Evolutionary conservation across 2,329 filamentous ascomycete genomes (phyloP), one percentile per base, ranked within the genome.

Genomic region (Piedraia hortae): DNA sequence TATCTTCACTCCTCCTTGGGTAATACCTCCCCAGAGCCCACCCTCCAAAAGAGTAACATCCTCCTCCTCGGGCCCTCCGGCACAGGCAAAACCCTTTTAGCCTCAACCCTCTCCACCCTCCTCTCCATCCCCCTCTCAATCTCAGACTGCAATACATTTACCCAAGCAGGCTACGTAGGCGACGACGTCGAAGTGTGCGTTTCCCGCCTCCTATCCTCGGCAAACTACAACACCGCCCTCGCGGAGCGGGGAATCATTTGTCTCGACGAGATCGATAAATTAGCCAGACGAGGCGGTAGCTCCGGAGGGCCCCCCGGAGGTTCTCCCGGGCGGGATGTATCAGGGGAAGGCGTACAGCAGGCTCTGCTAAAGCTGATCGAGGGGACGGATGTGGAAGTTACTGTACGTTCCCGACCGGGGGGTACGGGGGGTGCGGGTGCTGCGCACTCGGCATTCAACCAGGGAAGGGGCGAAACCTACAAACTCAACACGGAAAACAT

Each of bases 121-220:
- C 60, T 97, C n/a, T 82, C 85, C 28, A 78, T 93, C 0, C 85
- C 85, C 0, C 89, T 91, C 39, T 78, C 74, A 29, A 90, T 90
- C 46, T 82, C 75, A 28, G 82, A 93, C 45, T 93, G 82, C 45
- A 91, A 85, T 22, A 74, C 80, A 4, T 78, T 93, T 31, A 93
- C 82, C 0, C 82, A 91, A 47, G 82, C 82, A 4, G 82, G 85
- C 12, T 97, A 97, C 37, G 91, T 97, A 33, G 85, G 85, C 14
- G 82, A 93, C 40, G 85, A 97, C 41, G 82, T 82, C n/a, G 85
- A 97, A 41, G 69, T 75, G 1, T 91, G 82, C 35, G 77, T 97
- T 18, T 77, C 91, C 38, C 61, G 85, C 19, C 56, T 97, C 12
- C 55, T 97, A 6, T 73, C 88, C 24, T 78, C 88, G 27, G 67